Evolutionary conservation across 768 basidiomycete genomes (phyloP).

Genomic region (Hericium alpestre): DNA sequence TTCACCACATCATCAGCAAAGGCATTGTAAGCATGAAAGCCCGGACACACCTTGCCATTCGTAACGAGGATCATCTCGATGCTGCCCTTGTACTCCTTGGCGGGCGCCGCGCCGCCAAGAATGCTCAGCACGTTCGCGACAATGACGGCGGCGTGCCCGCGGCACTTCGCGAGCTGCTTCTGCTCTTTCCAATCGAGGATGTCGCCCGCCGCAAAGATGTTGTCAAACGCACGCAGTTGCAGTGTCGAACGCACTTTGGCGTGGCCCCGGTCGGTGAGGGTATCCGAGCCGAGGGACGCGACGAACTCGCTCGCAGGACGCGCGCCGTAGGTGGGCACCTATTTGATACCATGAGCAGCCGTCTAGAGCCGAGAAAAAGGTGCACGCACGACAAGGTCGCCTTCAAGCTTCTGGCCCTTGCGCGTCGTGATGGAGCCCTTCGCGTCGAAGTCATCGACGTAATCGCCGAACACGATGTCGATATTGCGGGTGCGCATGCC

Average conservation of each 20-base stretch:
- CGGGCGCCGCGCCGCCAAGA: slow-evolving; percentile 25
- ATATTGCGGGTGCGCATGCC: slow-evolving; percentile 35
- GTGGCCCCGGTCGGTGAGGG: slow-evolving; percentile 26
- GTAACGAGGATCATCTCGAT: slow-evolving; percentile 36
- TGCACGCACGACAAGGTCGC: slow-evolving; percentile 47
- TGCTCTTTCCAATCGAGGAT: slow-evolving; percentile 54
- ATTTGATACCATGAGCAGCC: neutral
- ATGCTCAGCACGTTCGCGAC: slow-evolving; percentile 38
- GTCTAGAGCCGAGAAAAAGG: neutral
- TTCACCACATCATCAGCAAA: too few relatives aligned
- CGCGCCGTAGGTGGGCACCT: slow-evolving; percentile 22
- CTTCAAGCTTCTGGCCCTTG: slow-evolving; percentile 36
- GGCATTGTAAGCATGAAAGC: too few relatives aligned
- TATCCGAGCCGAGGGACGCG: slow-evolving; percentile 28
- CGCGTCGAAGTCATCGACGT: slow-evolving; percentile 34
- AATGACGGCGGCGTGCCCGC: slow-evolving; percentile 33
- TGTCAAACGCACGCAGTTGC: slow-evolving; percentile 38
- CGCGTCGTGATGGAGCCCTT: slow-evolving; percentile 34
- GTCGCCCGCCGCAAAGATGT: slow-evolving; percentile 59
- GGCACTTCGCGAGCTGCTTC: slow-evolving; percentile 43
- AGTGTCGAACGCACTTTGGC: slow-evolving; percentile 50
- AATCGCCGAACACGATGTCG: slow-evolving; percentile 40
- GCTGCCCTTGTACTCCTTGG: slow-evolving; percentile 38
- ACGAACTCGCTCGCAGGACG: slow-evolving; percentile 48
- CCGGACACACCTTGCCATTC: slow-evolving; percentile 10